These are phyloP conservation scores for Trametes coccinea DNA, from an alignment of 768 basidiomycete genomes.

Conservation along the genomic window DNA sequence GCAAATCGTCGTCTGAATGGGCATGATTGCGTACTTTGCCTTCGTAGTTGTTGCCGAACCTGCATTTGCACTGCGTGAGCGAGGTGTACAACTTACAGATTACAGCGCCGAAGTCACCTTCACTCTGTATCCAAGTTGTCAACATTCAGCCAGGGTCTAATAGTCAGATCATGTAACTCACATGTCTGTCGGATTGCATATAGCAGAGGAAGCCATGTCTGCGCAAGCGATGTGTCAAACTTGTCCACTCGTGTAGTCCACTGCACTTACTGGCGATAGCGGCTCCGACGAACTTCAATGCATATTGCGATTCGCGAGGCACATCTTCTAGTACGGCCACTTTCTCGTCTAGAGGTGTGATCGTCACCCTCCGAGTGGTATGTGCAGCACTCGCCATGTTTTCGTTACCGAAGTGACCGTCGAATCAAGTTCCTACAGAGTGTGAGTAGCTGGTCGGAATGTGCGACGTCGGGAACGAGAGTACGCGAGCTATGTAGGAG, in stretches of 20 bases:
- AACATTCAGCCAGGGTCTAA: neutral
- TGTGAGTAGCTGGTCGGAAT: too few relatives aligned
- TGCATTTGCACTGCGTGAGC: conserved; percentile 4
- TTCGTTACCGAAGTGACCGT: neutral
- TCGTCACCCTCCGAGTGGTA: conserved; percentile 10
- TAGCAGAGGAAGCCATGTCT: conserved; percentile 39
- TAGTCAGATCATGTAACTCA: conserved; percentile 16
- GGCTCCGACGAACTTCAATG: conserved; percentile 32
- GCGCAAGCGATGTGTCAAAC: neutral
- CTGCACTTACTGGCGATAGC: conserved; percentile 32
- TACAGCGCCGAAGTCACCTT: conserved; percentile 24
- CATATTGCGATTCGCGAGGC: conserved; percentile 26
- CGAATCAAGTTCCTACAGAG: too few relatives aligned
- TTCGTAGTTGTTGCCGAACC: conserved; percentile 38
- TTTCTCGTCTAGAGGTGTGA: conserved; percentile 28
- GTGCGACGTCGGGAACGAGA: neutral
- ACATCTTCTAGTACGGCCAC: conserved; percentile 19
- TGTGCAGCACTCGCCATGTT: neutral
- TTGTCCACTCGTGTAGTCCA: neutral
- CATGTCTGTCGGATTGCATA: conserved; percentile 40
- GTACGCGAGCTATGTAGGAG: neutral
- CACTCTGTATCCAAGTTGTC: conserved; percentile 17
- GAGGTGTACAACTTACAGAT: neutral
- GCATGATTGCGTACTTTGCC: conserved; percentile 25
- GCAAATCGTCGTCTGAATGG: too few relatives aligned